phyloP scores from a whole-genome alignment of 108 stramenopile genomes.

The Licmophora abbreviata region DNA sequence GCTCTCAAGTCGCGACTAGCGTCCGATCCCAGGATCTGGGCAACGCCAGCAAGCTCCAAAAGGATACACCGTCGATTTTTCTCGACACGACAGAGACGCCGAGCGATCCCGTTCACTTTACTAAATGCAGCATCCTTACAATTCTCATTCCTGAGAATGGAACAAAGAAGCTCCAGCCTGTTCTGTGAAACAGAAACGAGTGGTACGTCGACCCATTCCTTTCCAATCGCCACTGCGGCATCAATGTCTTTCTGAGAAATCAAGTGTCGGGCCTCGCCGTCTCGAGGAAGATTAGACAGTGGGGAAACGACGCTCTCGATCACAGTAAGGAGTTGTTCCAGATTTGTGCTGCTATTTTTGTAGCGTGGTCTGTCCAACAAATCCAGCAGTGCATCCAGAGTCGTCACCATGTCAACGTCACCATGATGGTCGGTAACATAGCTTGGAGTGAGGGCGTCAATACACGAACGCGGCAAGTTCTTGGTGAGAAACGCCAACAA shows the following conservation, averaged over 20 bases:
- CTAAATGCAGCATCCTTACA: slow-evolving; percentile 68
- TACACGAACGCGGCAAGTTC: slow-evolving; percentile 47
- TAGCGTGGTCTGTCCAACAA: slow-evolving; percentile 54
- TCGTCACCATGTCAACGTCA: slow-evolving; percentile 12
- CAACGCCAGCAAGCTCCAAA: slow-evolving; percentile 54
- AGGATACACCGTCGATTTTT: slow-evolving; percentile 43
- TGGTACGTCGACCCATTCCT: slow-evolving; percentile 72
- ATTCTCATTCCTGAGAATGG: slow-evolving; percentile 61
- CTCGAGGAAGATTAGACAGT: slow-evolving; percentile 61
- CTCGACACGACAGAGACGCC: slow-evolving; percentile 67
- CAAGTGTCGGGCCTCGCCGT: slow-evolving; percentile 40
- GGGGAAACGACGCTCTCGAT: slow-evolving; percentile 67
- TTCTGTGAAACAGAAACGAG: slow-evolving; percentile 45
- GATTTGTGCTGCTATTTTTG: slow-evolving; percentile 57
- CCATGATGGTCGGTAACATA: slow-evolving; percentile 7
- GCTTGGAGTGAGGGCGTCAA: slow-evolving; percentile 35
- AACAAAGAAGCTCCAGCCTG: slow-evolving; percentile 61
- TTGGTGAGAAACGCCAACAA: slow-evolving; percentile 46
- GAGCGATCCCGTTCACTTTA: slow-evolving; percentile 65
- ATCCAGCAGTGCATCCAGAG: slow-evolving; percentile 58
- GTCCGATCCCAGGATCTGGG: slow-evolving; percentile 60
- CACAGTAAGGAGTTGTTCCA: slow-evolving; percentile 69
- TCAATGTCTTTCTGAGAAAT: slow-evolving; percentile 43
- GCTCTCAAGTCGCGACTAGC: slow-evolving; percentile 64
- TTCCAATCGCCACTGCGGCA: slow-evolving; percentile 37